Conservation (phyloP, 345 rosid genomes). For the Lepidium africanum region DNA sequence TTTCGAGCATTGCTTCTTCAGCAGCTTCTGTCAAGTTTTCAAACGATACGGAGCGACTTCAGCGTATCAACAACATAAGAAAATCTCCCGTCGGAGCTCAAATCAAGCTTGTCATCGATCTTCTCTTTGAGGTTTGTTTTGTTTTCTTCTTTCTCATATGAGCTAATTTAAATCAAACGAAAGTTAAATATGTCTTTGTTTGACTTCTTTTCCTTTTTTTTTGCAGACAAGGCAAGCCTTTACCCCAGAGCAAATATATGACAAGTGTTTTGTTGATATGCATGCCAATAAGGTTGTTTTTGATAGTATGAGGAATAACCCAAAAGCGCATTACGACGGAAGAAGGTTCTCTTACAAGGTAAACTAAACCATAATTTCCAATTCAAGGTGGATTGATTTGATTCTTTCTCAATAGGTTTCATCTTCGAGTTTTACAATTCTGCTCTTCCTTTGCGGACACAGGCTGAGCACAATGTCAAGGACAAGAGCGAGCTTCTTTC, state of each 20-base stretch:
- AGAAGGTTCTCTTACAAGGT: conserved; percentile 74
- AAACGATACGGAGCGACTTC: conserved; percentile 64
- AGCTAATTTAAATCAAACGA: too few species aligned
- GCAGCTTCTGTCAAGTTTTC: conserved; percentile 61
- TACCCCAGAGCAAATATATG: conserved; percentile 78
- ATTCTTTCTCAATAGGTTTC: too few species aligned
- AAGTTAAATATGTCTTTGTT: too few species aligned
- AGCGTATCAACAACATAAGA: conserved; percentile 47
- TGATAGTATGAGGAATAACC: background rate
- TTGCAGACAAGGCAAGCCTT: conserved; percentile 61
- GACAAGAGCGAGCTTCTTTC: conserved; percentile 56
- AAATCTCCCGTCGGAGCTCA: conserved; percentile 84
- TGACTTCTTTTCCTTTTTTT: too few species aligned
- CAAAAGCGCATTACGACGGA: conserved; percentile 1
- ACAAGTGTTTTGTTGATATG: conserved; percentile 56
- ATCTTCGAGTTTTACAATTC: background rate
- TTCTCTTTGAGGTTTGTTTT: conserved; percentile 40
- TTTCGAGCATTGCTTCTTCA: conserved; percentile 45
- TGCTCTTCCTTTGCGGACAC: background rate
- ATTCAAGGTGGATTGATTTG: background rate
- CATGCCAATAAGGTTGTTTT: background rate
- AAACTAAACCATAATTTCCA: background rate
- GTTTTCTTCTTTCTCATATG: background rate
- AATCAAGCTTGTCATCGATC: conserved; percentile 87
- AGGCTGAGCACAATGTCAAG: conserved; percentile 71